Base-by-base conservation (phyloP, 306 rosid genomes). In the Datisca glomerata region DNA sequence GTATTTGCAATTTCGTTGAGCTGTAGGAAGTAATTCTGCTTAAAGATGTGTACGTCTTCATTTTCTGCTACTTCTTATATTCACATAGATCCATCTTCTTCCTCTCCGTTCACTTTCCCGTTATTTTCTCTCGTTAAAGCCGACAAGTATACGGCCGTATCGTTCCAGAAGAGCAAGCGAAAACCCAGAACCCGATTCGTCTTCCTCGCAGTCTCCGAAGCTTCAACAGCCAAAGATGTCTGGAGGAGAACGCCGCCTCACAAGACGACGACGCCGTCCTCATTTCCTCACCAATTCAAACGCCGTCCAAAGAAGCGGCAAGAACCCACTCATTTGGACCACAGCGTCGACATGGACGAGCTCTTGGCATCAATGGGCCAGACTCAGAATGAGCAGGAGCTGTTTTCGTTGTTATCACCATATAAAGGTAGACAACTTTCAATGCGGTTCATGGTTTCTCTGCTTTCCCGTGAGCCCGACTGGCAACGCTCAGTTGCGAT, bases 401-500 rank as follows among this genome's bases (percentile, higher is more conserved):
- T 87, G 4, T 66, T n/a, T 23, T 44, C 86, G 23, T 21, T 87
- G 0, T 46, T 87, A 57, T 79, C 94, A 5, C 69, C 66, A 2
- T 87, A 65, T 68, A 80, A 17, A 12, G 69, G 61, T 3, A 59
- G 86, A 19, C 82, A 72, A 50, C 83, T 87, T 0, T 87, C 97
- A 0, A 77, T 87, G 1, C 65, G 75, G 38, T 87, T 83, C 70
- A 76, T 87, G 97, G 93, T 80, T 16, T 66, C 79, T 2, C 42
- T 87, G 14, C 81, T 87, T 17, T 74, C 93, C 12, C 86, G 93
- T 6, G 94, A 87, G 53, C 43, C 79, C 9, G 81, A 87, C 47
- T 87, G 97, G 97, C 93, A 80, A 33, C 76, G 97, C 24, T 69
- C 97, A 1, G 64, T 83, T 6, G 94, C 94, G 1, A 51, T 87